Base-by-base conservation (phyloP, 805 yeast species). In the Wickerhamomyces bisporus region DNA sequence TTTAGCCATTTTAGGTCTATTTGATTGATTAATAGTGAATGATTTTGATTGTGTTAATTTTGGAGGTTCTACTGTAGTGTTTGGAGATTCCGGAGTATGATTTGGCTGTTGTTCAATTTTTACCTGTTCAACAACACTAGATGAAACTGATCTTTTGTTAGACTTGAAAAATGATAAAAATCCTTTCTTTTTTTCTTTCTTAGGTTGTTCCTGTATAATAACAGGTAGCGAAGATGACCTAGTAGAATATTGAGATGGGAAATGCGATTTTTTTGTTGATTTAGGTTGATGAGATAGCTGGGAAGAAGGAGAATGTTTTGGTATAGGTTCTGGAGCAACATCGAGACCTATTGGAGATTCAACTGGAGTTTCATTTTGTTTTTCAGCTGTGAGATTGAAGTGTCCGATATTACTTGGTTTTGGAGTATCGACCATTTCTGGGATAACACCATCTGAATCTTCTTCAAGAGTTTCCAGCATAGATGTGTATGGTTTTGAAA, bases 401-500 rank as follows among this genome's bases (percentile, higher is more conserved):
- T n/a, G n/a, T n/a, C n/a, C n/a, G n/a, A n/a, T n/a, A n/a, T n/a
- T 19, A 34, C 32, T 29, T 26, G 30, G 29, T 23, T 37, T 30
- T 25, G 46, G 42, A 14, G 42, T 44, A 11, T 28, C 36, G 6
- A 38, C 32, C n/a, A 36, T 38, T 18, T 42, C 48, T 15, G 30
- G 47, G 16, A 29, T 34, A 20, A n/a, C 35, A 26, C 15, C 43
- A 17, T 21, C 24, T 35, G 35, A 24, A 35, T 27, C 23, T 25
- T 30, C 36, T 31, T 39, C 33, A 6, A 38, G 37, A 10, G 36
- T 5, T 6, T 32, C 42, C 8, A 49, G 36, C 45, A 43, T 41
- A 3, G 56, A 45, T 17, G 30, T 29, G 50, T 50, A 39, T 45
- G 44, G 26, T 10, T 31, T 28, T 32, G 43, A 49, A 44, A 36